phyloP scores from a whole-genome alignment of 1,284 basidiomycete genomes.

The Moesziomyces sp. region DNA sequence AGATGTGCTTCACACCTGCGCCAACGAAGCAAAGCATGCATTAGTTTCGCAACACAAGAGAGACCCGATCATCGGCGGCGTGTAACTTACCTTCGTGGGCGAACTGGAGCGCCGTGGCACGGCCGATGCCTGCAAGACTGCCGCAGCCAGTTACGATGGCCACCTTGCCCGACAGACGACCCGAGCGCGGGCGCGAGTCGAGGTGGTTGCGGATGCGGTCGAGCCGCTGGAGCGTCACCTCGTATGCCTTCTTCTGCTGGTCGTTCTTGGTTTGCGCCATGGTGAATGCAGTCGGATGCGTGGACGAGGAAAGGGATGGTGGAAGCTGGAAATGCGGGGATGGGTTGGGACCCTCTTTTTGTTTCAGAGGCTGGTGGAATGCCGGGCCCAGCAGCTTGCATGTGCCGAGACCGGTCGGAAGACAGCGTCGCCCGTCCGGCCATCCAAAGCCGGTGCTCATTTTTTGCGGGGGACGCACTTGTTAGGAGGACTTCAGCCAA shows the following conservation, averaged over 20 bases:
- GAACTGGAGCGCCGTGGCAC: conserved; percentile 51
- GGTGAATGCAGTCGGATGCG: neutral
- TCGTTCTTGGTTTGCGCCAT: conserved; percentile 36
- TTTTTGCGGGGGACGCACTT: neutral
- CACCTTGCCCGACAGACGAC: conserved; percentile 81
- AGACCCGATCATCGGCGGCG: neutral
- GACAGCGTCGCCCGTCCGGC: neutral
- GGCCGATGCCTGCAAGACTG: conserved; percentile 58
- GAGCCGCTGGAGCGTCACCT: conserved; percentile 70
- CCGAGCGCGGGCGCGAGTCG: conserved; percentile 72
- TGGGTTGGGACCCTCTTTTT: no score
- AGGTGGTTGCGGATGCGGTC: conserved; percentile 79
- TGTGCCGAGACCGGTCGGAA: neutral
- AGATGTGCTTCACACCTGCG: conserved; percentile 82
- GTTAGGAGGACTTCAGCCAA: no score
- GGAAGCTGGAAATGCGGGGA: conserved; percentile 2
- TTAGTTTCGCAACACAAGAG: neutral
- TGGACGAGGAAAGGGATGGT: neutral
- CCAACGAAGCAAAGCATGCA: neutral
- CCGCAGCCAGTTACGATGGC: conserved; percentile 82
- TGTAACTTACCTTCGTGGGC: conserved; percentile 52
- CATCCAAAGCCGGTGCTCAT: neutral
- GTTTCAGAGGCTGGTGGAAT: no score
- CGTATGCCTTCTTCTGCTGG: conserved; percentile 46
- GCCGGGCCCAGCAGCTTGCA: neutral